Base-by-base conservation (phyloP, 2,329 filamentous ascomycete species). In the Aspergillus bombycis region DNA sequence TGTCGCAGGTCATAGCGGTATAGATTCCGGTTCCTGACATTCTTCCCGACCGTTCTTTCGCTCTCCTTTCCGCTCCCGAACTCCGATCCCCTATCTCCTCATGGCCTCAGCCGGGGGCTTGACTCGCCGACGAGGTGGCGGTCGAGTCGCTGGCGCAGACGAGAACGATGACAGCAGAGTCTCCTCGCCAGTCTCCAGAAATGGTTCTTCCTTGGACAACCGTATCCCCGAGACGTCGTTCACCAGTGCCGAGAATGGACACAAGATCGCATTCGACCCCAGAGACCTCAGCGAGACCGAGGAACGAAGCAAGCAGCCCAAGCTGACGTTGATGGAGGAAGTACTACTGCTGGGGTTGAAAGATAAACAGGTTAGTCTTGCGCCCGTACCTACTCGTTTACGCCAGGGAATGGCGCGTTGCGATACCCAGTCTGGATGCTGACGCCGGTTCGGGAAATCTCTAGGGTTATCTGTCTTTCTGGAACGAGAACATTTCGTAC, bases 401-500 rank as follows among this genome's bases (percentile, higher is more conserved):
- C 34, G 6, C 26, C 7, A 43, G 34, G 11, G 28, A 38, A 50
- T 58, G 38, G 56, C 34, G 28, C 30, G 10, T 16, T 58, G 55
- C 62, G 50, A 34, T 38, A 36, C 26, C 45, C 61, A 60, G 62
- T 63, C 38, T 60, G 60, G 63, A 63, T 55, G 67, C 72, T 76
- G 67, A 76, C 67, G 30, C 58, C 52, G 38, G 54, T 32, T 53
- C 53, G 52, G 52, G 19, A 16, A 63, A 45, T 14, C 60, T 65
- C 59, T 76, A 97, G 93, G 95, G 95, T 69, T 98, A 99, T 77
- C 89, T 99, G 67, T 98, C 94, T 34, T 99, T 99, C 82, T 99
- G 95, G 95, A 99, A 99, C 82, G 95, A 99, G 82, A 99, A 99
- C 82, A 99, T 99, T 75, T 97, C 94, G 65, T 99, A 99, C 79